A percentile compares a stretch with the other conserved stretches of the same genome.
Conservation (phyloP, 1,284 basidiomycete genomes). For the Leccinum solheimii region DNA sequence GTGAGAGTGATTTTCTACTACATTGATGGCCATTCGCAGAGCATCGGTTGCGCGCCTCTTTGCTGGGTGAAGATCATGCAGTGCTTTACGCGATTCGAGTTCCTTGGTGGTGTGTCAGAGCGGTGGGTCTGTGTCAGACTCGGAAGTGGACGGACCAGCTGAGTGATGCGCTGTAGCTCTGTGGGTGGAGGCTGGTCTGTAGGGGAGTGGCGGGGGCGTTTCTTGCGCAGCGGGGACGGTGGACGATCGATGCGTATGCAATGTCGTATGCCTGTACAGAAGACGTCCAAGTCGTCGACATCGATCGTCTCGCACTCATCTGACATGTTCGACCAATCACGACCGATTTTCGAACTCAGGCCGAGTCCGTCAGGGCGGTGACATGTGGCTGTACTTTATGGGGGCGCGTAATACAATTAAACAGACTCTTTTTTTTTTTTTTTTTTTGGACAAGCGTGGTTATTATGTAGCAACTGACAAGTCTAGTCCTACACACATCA, state of each 20-base stretch:
- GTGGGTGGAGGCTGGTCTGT: constrained; percentile 9
- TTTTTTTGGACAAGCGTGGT: no score
- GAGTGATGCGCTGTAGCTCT: constrained; percentile 29
- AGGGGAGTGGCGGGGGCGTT: constrained; percentile 11
- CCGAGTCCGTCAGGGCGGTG: not conserved
- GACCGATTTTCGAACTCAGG: not conserved
- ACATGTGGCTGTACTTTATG: not conserved
- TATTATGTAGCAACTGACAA: no score
- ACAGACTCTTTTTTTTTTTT: no score
- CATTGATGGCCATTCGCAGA: constrained; percentile 18
- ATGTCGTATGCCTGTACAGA: constrained; percentile 21
- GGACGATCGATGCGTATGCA: constrained; percentile 18
- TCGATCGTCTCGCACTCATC: constrained; percentile 26
- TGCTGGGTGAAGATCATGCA: constrained; percentile 8
- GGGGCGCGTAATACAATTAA: no score
- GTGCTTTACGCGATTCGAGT: constrained; percentile 17
- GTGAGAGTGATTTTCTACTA: constrained; percentile 5
- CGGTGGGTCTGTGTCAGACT: not conserved
- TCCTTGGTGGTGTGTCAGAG: constrained; percentile 26
- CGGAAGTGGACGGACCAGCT: constrained; percentile 20
- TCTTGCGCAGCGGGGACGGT: constrained; percentile 13
- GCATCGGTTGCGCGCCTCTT: constrained; percentile 27
- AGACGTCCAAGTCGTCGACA: constrained; percentile 28
- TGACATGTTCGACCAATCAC: constrained; percentile 10
- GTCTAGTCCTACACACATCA: no score